Evolutionary conservation across 108 stramenopile genomes (phyloP).

Genomic region (Hondaea fermentalgiana): DNA sequence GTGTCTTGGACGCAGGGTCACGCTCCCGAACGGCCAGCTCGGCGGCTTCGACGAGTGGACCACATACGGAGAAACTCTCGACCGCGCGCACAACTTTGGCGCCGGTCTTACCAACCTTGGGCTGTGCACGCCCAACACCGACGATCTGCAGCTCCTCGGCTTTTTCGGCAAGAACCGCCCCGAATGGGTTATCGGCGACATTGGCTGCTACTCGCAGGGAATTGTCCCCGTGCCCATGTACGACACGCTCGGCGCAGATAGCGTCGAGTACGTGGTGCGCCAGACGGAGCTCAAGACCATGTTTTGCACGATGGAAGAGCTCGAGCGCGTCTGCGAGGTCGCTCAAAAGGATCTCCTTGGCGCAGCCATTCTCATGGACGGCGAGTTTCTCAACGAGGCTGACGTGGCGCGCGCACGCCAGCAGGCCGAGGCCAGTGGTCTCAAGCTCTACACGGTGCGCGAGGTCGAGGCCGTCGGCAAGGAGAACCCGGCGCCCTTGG

Average conservation of each 20-base stretch:
- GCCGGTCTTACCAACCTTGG: slow-evolving; percentile 33
- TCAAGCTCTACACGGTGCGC: background rate
- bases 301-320: slow-evolving; percentile 63
- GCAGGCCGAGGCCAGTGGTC: background rate
- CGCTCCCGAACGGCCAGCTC: slow-evolving; percentile 23
- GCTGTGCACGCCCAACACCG: slow-evolving; percentile 37
- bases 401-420: background rate
- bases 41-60: slow-evolving; percentile 28
- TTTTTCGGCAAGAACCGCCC: slow-evolving; percentile 84
- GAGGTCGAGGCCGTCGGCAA: background rate
- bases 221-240: slow-evolving; percentile 83
- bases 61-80: slow-evolving; percentile 34
- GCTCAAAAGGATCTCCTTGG: background rate
- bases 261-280: slow-evolving; percentile 69
- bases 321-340: slow-evolving; percentile 56
- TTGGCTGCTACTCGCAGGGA: slow-evolving; percentile 64
- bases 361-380: background rate
- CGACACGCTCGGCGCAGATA: slow-evolving; percentile 83
- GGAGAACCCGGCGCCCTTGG: background rate
- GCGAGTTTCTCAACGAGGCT: background rate
- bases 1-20: slow-evolving; percentile 32
- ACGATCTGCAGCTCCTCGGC: slow-evolving; percentile 46
- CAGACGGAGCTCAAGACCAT: slow-evolving; percentile 70
- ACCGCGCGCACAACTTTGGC: slow-evolving; percentile 32
- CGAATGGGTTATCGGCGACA: slow-evolving; percentile 86